phyloP scores from a whole-genome alignment of 1,284 basidiomycete species.

The Naganishia sp. region DNA sequence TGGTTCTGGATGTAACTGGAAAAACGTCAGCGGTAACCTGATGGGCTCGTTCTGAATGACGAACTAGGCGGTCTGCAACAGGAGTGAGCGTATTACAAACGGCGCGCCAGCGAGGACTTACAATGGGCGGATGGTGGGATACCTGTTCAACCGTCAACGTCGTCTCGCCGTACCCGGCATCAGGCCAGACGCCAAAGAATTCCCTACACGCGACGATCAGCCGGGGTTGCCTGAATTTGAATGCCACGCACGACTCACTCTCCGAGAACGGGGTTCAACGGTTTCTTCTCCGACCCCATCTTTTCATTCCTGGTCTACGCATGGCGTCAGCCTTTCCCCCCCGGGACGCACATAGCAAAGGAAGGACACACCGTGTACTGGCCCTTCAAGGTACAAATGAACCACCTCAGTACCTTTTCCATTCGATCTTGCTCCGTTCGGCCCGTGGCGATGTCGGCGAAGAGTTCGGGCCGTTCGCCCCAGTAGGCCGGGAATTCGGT shows the following conservation, averaged over 20 bases:
- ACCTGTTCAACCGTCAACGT: constrained; percentile 93
- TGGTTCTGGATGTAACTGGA: constrained; percentile 73
- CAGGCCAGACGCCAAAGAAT: constrained; percentile 90
- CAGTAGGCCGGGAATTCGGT: constrained; percentile 88
- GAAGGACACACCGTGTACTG: constrained; percentile 69
- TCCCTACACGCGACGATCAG: constrained; percentile 57
- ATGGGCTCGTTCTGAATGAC: constrained; percentile 35
- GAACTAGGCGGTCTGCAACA: constrained; percentile 60
- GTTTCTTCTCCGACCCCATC: constrained; percentile 97
- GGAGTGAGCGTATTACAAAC: background rate
- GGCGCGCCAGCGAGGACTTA: constrained; percentile 36
- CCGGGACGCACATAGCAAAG: background rate
- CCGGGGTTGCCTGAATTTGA: background rate
- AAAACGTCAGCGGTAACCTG: background rate
- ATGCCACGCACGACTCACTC: constrained; percentile 61
- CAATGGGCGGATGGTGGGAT: constrained; percentile 87
- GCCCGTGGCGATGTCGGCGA: constrained; percentile 77
- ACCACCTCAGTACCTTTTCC: constrained; percentile 81
- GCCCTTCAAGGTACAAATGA: constrained; percentile 89
- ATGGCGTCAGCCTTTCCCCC: background rate
- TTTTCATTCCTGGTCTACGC: constrained; percentile 75
- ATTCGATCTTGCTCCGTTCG: constrained; percentile 70
- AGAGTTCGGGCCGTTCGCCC: constrained; percentile 84
- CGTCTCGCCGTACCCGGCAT: constrained; percentile 76
- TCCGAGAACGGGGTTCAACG: constrained; percentile 92